Evolutionary conservation across 371 early-diverging fungal genomes (phyloP), one percentile per base, ranked within the genome.

Genomic region (Actinomortierella wolfii): DNA sequence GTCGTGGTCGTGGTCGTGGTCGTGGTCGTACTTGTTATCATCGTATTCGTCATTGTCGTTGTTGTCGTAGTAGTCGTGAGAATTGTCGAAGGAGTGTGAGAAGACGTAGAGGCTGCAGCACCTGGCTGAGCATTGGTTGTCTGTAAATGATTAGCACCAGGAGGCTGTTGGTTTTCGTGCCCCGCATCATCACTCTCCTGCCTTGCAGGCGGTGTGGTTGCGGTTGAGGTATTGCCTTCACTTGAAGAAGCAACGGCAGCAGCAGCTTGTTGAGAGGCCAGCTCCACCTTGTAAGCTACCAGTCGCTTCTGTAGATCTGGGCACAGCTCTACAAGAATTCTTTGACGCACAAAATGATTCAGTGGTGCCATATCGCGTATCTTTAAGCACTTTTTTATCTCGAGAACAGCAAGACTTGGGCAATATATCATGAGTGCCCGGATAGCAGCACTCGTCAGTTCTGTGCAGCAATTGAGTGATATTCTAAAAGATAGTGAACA

Each of bases 401-500:
- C 85, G 67, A 86, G 82, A 1, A 86, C 86, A 13, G 81, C 78
- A 15, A 86, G 59, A 40, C 78, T 79, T 1, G 78, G 80, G 48
- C 85, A 86, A 44, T 80, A 56, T 24, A 65, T 58, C 43, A 82
- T 79, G 59, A 80, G 61, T 0, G 82, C 78, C 25, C 76, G 78
- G 39, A 86, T 49, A 1, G 83, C 61, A 11, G 76, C 67, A 57
- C 85, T 83, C 34, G 84, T 84, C 48, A 86, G 64, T 51, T 75
- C 64, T n/a, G 78, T 76, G 44, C 86, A 86, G 41, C 85, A 80
- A 52, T 84, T 84, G 58, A 84, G 82, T 3, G 85, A 86, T 23
- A 86, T 78, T 41, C 74, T 73, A 28, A 34, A 20, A 13, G n/a
- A 26, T 13, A 28, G n/a, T 14, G 54, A 26, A 13, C 45, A 17